Evolutionary conservation across 1,284 basidiomycete genomes (phyloP).

Genomic region (Lentinula novae-zelandiae): DNA sequence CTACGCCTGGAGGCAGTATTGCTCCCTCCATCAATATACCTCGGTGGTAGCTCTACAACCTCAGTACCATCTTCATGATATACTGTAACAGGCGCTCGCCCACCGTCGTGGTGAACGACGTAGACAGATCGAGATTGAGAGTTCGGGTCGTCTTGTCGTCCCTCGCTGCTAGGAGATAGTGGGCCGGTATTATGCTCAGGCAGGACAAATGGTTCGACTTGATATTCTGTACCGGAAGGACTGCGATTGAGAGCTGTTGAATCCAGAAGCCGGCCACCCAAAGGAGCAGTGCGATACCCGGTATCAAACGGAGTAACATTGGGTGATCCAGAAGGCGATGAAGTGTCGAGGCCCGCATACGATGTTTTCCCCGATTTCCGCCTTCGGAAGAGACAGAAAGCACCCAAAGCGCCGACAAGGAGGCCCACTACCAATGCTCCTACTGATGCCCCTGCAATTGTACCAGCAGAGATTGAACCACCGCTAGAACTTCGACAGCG

Average conservation of each 20-base stretch:
- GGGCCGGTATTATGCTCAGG: constrained; percentile 21
- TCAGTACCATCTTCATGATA: constrained; percentile 50
- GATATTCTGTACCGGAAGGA: constrained; percentile 27
- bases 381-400: constrained; percentile 28
- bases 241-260: constrained; percentile 20
- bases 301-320: not conserved
- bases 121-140: constrained; percentile 31
- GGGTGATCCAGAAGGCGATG: constrained; percentile 6
- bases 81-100: constrained; percentile 52
- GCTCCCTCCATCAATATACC: constrained; percentile 32
- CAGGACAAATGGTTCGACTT: constrained; percentile 44
- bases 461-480: not conserved
- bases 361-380: constrained; percentile 18
- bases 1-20: constrained; percentile 10
- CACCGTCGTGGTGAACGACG: constrained; percentile 56
- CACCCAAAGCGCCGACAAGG: not conserved
- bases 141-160: not conserved
- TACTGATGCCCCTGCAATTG: not conserved
- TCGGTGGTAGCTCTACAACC: constrained; percentile 55
- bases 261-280: not conserved
- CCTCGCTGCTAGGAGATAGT: not conserved
- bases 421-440: constrained; percentile 1
- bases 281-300: not conserved
- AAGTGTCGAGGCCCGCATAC: constrained; percentile 7
- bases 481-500: not conserved